Percentiles rank a stretch among this genome's conserved stretches.
phyloP scores from a whole-genome alignment of 805 yeast species.

The Candida nanaspora region DNA sequence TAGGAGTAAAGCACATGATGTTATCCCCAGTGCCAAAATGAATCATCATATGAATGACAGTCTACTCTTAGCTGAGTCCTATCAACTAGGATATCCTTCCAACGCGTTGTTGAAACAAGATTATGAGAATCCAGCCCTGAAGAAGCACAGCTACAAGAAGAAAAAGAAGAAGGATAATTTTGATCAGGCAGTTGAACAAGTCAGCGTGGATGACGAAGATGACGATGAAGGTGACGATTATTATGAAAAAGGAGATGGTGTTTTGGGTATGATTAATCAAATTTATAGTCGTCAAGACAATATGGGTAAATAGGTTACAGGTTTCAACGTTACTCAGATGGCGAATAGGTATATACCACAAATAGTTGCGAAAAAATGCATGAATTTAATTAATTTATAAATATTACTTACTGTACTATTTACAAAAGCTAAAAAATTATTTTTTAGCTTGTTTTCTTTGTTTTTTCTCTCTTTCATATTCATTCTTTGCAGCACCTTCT shows the following conservation, averaged over 20 bases:
- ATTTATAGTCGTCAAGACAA: constrained; percentile 51
- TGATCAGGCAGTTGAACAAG: constrained; percentile 14
- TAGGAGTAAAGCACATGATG: constrained; percentile 12
- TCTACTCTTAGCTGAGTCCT: constrained; percentile 36
- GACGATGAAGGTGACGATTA: constrained; percentile 14
- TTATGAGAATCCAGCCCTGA: constrained; percentile 1
- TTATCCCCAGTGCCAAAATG: too few species aligned
- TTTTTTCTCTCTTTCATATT: constrained; percentile 80
- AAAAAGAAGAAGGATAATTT: background rate
- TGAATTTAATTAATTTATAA: background rate
- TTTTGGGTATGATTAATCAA: constrained; percentile 69
- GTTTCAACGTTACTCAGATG: background rate
- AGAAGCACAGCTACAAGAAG: background rate
- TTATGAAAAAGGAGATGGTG: constrained; percentile 25
- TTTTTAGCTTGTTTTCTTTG: constrained; percentile 40
- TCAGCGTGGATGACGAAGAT: constrained; percentile 25
- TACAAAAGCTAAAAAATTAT: background rate
- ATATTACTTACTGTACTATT: background rate
- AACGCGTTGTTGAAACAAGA: constrained; percentile 15
- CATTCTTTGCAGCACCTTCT: constrained; percentile 93
- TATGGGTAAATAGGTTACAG: background rate
- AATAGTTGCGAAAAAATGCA: too few species aligned
- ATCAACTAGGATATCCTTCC: constrained; percentile 29
- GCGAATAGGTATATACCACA: too few species aligned
- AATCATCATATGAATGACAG: constrained; percentile 22